Base-by-base conservation (phyloP, 2,329 filamentous ascomycete species). In the Aureobasidium melanogenum region DNA sequence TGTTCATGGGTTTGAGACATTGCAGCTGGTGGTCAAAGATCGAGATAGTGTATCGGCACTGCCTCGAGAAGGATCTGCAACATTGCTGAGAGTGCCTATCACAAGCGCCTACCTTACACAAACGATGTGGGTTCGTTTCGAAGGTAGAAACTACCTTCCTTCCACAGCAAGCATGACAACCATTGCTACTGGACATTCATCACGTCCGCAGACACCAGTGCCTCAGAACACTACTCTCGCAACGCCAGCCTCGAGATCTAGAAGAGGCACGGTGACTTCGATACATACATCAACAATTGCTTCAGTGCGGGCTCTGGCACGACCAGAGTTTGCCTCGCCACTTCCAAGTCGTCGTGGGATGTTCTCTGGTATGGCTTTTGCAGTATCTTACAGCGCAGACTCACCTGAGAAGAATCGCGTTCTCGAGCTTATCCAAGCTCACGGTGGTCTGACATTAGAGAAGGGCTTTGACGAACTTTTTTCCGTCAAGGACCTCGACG, bases 291-390 rank as follows among this genome's bases (percentile, higher is more conserved):
- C 39, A 26, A 39, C 59, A 4, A 43, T 60, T 8, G 44, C 43
- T n/a, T 58, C 61, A 5, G 57, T 46, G 15, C 47, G 55, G 22
- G 47, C 59, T 10, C 14, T 55, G 30, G 26, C 61, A 17, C 59
- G 62, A 6, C 28, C 56, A 10, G 59, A 52, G 12, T 63, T 64
- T n/a, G 54, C 54, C 15, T 52, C 63, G 1, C 32, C 47, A 39
- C 62, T 62, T 28, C 69, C 69, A 30, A 67, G 70, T 44, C 63
- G 64, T 5, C 65, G 48, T 66, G 76, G 77, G 2, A 64, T 95
- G 0, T 96, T 97, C 68, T 75, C 82, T 1, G 85, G 86, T 44
- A 96, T 97, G 91, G 85, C 84, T 0, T 97, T 97, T 73, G 91
- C 91, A 0, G 82, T 96, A 12, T 93, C 91, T 0, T 89, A 91